phyloP scores from a whole-genome alignment of 371 early-diverging fungal species.

The Aphelidium insulamus region DNA sequence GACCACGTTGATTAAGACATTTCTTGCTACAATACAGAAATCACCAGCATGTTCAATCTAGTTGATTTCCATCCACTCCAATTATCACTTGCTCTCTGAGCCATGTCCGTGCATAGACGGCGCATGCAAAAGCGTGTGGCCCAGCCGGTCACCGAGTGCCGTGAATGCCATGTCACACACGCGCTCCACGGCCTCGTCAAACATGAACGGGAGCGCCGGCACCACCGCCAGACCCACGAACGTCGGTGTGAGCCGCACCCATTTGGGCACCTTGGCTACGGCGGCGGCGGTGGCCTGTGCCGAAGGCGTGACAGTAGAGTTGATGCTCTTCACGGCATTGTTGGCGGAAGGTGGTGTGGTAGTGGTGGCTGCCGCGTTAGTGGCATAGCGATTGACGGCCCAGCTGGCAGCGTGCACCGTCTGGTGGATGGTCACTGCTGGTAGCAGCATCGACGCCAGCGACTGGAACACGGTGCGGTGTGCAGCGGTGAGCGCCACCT shows the following conservation, averaged over 20 bases:
- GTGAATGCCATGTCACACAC: slow-evolving; percentile 36
- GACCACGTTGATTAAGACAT: no score
- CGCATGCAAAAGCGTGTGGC: no score
- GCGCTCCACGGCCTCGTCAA: slow-evolving; percentile 49
- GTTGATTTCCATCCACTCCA: no score
- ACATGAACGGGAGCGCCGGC: slow-evolving; percentile 41
- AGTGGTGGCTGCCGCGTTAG: no score
- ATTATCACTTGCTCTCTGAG: no score
- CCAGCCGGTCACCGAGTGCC: no score
- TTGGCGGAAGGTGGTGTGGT: no score
- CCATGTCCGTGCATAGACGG: no score
- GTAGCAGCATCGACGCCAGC: slow-evolving; percentile 41
- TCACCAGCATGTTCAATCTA: no score
- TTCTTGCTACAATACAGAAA: no score
- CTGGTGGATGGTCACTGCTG: slow-evolving; percentile 45
- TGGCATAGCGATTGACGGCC: slow-evolving; percentile 19
- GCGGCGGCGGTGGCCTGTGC: no score
- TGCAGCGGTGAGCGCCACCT: slow-evolving; percentile 25
- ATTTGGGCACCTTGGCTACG: slow-evolving; percentile 20
- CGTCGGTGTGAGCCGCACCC: slow-evolving; percentile 54
- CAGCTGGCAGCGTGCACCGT: slow-evolving; percentile 40
- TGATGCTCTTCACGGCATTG: slow-evolving; percentile 23
- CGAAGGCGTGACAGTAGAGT: background rate
- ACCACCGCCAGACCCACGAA: slow-evolving; percentile 36
- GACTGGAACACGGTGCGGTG: slow-evolving; percentile 47